Conservation (phyloP, 139 green algal genomes). For the Micromonas commoda region DNA sequence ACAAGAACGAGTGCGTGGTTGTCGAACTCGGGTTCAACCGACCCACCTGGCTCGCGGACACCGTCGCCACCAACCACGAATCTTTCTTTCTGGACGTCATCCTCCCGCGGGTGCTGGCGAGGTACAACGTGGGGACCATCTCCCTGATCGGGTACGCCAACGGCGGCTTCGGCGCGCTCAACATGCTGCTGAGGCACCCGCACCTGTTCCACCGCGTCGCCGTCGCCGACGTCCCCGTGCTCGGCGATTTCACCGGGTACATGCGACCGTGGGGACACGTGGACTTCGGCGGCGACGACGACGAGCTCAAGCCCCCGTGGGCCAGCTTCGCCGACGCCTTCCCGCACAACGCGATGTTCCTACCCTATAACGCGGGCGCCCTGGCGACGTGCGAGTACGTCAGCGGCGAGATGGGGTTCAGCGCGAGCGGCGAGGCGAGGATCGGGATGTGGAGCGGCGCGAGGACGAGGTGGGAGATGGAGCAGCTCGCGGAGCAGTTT, state of each 20-base stretch:
- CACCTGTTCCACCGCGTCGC: constrained; percentile 1
- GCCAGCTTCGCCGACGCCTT: not conserved
- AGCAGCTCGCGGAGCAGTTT: not conserved
- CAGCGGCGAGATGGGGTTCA: not conserved
- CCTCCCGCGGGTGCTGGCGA: not conserved
- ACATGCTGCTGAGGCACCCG: not conserved
- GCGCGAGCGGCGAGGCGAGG: not conserved
- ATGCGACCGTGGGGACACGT: not conserved
- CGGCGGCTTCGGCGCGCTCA: not conserved
- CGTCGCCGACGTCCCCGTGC: not conserved
- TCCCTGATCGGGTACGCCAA: constrained; percentile 9
- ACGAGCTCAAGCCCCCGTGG: not conserved
- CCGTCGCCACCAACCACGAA: not conserved
- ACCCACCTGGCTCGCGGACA: constrained; percentile 10
- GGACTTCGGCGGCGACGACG: not conserved
- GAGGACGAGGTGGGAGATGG: not conserved
- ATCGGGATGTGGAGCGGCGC: not conserved
- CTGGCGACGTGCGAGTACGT: not conserved
- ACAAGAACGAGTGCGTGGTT: not conserved
- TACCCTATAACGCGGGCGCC: not conserved
- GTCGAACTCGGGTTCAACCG: not conserved
- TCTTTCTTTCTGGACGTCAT: constrained; percentile 5
- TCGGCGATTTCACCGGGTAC: not conserved
- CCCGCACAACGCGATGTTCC: not conserved
- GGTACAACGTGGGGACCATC: constrained; percentile 11